Conservation (phyloP, 352 stramenopile species). For the Vaucheria bursata region DNA sequence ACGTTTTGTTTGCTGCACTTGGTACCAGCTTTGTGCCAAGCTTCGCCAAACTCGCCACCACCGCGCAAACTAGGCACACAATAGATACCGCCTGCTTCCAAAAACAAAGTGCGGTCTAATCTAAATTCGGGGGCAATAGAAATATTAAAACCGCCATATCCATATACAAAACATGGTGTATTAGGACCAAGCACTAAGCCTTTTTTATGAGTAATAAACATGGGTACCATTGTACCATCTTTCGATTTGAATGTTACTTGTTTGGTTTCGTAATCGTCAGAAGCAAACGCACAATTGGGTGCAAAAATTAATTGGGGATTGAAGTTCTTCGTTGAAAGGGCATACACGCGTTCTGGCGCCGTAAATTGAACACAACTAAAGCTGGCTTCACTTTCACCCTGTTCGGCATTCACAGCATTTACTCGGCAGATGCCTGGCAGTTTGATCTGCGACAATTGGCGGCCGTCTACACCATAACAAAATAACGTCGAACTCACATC, state of each 20-base stretch:
- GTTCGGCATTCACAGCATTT: too few relatives aligned
- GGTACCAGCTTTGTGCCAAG: slow-evolving; percentile 76
- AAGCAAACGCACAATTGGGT: too few relatives aligned
- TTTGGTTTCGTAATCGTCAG: slow-evolving; percentile 63
- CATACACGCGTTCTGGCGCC: too few relatives aligned
- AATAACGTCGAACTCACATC: too few relatives aligned
- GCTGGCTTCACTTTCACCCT: too few relatives aligned
- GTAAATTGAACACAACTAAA: too few relatives aligned
- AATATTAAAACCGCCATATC: slow-evolving; percentile 72
- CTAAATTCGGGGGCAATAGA: slow-evolving; percentile 70
- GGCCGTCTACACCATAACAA: too few relatives aligned
- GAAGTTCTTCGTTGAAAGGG: too few relatives aligned
- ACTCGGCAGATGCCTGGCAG: too few relatives aligned
- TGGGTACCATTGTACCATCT: slow-evolving; percentile 76
- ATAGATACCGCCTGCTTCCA: slow-evolving; percentile 65
- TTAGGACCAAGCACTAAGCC: slow-evolving; percentile 57
- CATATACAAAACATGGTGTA: slow-evolving; percentile 72
- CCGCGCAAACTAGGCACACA: too few relatives aligned
- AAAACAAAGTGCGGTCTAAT: slow-evolving; percentile 69
- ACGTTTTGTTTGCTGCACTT: slow-evolving; percentile 75
- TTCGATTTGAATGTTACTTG: slow-evolving; percentile 73
- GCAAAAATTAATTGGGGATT: too few relatives aligned
- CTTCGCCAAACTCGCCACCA: slow-evolving; percentile 68
- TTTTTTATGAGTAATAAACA: slow-evolving; percentile 70
- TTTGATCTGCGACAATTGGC: too few relatives aligned